phyloP scores from a whole-genome alignment of 768 basidiomycete species.

The Suillus placidus region DNA sequence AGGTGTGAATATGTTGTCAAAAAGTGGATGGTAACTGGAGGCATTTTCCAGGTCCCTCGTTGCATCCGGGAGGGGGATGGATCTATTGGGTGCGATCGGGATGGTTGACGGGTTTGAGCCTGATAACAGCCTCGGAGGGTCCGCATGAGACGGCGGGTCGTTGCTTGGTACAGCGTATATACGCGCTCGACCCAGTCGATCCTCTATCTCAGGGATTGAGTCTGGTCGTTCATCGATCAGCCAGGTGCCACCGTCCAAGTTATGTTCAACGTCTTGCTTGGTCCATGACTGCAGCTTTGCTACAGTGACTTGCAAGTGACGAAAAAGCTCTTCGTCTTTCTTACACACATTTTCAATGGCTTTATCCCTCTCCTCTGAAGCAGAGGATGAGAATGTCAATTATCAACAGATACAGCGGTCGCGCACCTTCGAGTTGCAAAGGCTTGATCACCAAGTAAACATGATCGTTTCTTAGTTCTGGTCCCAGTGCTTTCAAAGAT shows the following conservation, averaged over 20 bases:
- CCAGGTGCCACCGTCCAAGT: slow-evolving; percentile 1
- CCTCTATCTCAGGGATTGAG: not conserved
- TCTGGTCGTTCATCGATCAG: not conserved
- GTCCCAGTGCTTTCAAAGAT: not conserved
- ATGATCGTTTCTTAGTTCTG: not conserved
- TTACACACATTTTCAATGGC: not conserved
- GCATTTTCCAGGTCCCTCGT: slow-evolving; percentile 3
- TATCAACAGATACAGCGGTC: not conserved
- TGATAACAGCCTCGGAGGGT: not conserved
- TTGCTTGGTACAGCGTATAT: not conserved
- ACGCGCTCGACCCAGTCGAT: not conserved
- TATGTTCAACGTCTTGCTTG: not conserved
- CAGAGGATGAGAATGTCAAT: not conserved
- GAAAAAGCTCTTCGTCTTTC: not conserved
- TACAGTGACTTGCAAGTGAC: not conserved
- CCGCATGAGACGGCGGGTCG: not conserved
- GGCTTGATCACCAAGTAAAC: slow-evolving; percentile 1
- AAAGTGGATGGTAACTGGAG: not conserved
- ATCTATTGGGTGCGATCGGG: not conserved
- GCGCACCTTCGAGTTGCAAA: not conserved
- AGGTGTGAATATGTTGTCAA: not conserved
- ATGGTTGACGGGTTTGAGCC: not conserved
- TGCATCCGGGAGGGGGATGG: not conserved
- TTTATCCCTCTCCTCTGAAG: not conserved
- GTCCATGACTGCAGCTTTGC: not conserved